These are phyloP conservation scores for Botryococcus braunii DNA, from an alignment of 163 green algal species.

Conservation along the genomic window DNA sequence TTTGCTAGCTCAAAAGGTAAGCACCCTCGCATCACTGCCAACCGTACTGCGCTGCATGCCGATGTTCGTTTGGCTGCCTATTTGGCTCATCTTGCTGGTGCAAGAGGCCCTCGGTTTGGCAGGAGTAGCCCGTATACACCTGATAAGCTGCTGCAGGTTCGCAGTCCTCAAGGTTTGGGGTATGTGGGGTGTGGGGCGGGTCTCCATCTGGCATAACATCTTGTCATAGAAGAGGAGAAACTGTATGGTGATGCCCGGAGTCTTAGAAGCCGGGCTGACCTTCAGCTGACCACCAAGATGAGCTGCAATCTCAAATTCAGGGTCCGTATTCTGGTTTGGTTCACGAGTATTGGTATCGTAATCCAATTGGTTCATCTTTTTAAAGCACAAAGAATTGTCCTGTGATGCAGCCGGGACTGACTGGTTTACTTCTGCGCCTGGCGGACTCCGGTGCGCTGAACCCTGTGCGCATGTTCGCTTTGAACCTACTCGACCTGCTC, in stretches of 20 bases:
- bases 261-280: background rate
- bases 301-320: background rate
- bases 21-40: background rate
- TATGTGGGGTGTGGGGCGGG: no score
- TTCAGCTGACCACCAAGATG: background rate
- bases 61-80: no score
- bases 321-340: background rate
- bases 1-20: conserved; percentile 30
- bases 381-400: no score
- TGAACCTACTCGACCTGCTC: conserved; percentile 34
- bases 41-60: background rate
- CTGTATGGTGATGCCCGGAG: background rate
- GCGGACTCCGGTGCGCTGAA: conserved; percentile 23
- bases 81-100: background rate
- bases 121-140: background rate
- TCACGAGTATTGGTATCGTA: background rate
- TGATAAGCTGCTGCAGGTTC: background rate
- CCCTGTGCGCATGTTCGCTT: conserved; percentile 12
- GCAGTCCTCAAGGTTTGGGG: background rate
- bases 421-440: conserved; percentile 41
- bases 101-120: background rate
- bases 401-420: conserved; percentile 17
- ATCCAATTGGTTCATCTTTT: background rate
- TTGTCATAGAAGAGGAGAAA: no score
- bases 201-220: no score